These are phyloP conservation scores for Dovyalis caffra DNA, from an alignment of 345 rosid species.

Conservation along the genomic window DNA sequence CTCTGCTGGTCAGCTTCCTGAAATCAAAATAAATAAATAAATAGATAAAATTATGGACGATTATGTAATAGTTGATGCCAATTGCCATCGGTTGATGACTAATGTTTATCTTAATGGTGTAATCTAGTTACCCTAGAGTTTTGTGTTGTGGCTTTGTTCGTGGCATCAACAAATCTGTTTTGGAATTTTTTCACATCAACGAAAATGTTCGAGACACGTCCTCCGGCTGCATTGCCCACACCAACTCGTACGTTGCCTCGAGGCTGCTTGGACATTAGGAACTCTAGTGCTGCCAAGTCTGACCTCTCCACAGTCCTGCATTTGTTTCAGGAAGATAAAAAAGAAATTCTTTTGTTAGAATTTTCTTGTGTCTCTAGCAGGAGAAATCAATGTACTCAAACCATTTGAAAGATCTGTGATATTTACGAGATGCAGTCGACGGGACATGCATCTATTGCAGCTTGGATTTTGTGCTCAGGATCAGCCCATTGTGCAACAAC, in stretches of 20 bases:
- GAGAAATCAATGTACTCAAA: background rate
- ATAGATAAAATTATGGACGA: too few species aligned
- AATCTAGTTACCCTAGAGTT: slow-evolving; percentile 34
- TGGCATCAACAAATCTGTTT: slow-evolving; percentile 39
- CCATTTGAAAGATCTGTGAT: background rate
- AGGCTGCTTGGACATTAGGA: slow-evolving; percentile 88
- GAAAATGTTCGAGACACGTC: slow-evolving; percentile 68
- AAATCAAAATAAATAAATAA: too few species aligned
- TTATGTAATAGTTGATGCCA: background rate
- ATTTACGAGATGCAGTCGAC: slow-evolving; percentile 85
- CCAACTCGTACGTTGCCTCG: slow-evolving; percentile 86
- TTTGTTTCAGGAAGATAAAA: background rate
- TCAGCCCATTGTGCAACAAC: slow-evolving; percentile 98
- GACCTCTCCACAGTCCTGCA: slow-evolving; percentile 73
- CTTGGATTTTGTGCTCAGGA: slow-evolving; percentile 62
- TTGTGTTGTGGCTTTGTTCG: slow-evolving; percentile 27
- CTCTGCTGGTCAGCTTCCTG: slow-evolving; percentile 49
- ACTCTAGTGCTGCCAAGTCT: slow-evolving; percentile 81
- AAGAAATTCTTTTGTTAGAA: background rate
- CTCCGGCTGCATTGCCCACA: slow-evolving; percentile 50
- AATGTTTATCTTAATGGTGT: background rate
- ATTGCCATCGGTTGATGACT: background rate
- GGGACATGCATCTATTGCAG: slow-evolving; percentile 78
- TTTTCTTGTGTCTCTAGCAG: background rate
- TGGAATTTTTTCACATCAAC: slow-evolving; percentile 81